Conservation (phyloP, 1,284 basidiomycete species). For the Trametes hirsuta region DNA sequence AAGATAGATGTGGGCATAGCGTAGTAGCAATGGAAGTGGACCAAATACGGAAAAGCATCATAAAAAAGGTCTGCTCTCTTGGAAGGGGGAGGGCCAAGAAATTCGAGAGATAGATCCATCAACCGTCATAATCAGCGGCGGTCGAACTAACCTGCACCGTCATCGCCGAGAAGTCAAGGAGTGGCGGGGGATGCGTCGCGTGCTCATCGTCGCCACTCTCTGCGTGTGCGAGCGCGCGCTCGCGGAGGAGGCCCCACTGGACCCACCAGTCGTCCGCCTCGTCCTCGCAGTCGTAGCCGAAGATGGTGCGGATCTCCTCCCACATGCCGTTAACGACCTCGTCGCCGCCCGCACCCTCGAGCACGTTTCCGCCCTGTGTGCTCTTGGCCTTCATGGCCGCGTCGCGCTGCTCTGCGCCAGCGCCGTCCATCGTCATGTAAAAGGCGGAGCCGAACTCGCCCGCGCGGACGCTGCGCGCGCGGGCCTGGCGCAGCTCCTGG, state of each 20-base stretch:
- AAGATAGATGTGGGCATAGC: neutral
- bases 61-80: no score
- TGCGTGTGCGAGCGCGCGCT: slow-evolving; percentile 28
- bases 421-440: slow-evolving; percentile 21
- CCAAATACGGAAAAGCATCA: neutral
- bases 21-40: neutral
- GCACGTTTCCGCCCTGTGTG: slow-evolving; percentile 41
- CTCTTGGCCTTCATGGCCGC: slow-evolving; percentile 42
- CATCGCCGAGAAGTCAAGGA: slow-evolving; percentile 16
- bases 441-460: slow-evolving; percentile 25
- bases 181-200: slow-evolving; percentile 1
- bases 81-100: no score
- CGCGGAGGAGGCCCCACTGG: slow-evolving; percentile 39
- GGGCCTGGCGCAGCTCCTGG: slow-evolving; percentile 47
- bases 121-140: neutral
- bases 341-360: slow-evolving; percentile 34
- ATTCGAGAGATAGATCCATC: neutral
- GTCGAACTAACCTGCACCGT: slow-evolving; percentile 21
- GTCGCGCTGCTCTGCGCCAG: slow-evolving; percentile 46
- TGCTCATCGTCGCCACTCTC: neutral
- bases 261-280: slow-evolving; percentile 45
- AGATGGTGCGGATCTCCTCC: slow-evolving; percentile 32
- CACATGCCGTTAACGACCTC: slow-evolving; percentile 33
- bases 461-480: slow-evolving; percentile 20
- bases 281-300: slow-evolving; percentile 42